Conservation (phyloP, 2,329 filamentous ascomycete genomes). For the Neonectria neomacrospora region DNA sequence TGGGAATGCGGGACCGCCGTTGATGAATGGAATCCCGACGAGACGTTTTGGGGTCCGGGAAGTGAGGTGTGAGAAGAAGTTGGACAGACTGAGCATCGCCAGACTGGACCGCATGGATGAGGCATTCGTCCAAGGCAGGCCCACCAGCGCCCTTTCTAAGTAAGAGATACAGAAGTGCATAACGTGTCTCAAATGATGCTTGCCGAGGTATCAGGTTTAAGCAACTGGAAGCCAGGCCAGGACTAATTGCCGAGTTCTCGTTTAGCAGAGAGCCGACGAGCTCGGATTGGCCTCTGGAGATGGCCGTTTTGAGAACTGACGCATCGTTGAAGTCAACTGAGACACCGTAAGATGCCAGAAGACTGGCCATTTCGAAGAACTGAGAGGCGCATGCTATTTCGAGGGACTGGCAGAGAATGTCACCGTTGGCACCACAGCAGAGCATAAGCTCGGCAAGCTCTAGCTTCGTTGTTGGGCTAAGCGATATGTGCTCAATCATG, state of each 20-base stretch:
- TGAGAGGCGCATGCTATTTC: conserved; percentile 60
- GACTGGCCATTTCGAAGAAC: conserved; percentile 64
- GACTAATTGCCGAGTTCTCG: conserved; percentile 56
- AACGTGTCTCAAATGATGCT: conserved; percentile 57
- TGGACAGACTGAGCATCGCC: conserved; percentile 60
- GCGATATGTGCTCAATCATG: conserved; percentile 58
- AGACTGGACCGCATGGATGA: conserved; percentile 61
- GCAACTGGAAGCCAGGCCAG: conserved; percentile 61
- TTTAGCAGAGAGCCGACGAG: conserved; percentile 60
- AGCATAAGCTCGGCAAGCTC: conserved; percentile 66
- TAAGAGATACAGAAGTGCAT: conserved; percentile 57
- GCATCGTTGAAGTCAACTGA: conserved; percentile 66
- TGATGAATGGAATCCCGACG: conserved; percentile 31
- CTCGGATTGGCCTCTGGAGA: conserved; percentile 57
- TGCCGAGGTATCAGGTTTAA: conserved; percentile 61
- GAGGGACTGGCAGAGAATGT: conserved; percentile 60
- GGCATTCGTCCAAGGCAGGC: conserved; percentile 57
- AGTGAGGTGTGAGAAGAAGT: conserved; percentile 62
- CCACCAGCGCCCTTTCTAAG: conserved; percentile 64
- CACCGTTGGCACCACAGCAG: conserved; percentile 67
- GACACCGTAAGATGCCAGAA: conserved; percentile 65
- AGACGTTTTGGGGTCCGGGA: conserved; percentile 49
- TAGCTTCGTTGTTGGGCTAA: conserved; percentile 61
- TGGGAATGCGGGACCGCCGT: conserved; percentile 46
- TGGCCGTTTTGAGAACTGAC: conserved; percentile 59